Base-by-base conservation (phyloP, 768 basidiomycete species). In the Clathrus columnatus region DNA sequence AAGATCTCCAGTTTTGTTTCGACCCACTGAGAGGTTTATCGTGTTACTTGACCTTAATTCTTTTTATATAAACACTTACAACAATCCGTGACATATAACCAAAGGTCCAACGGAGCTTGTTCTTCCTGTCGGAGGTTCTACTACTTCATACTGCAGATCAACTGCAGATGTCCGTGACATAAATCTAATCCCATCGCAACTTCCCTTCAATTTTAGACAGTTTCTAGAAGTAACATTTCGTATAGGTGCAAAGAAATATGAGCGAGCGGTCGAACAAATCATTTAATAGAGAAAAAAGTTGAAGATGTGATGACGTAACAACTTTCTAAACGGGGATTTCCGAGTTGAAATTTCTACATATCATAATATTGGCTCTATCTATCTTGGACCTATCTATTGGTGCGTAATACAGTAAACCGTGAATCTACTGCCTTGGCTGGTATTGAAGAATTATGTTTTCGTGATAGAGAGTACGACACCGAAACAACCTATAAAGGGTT, bases 1-100 rank as follows among this genome's bases (percentile, higher is more conserved):
- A 73, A 0, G 88, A 87, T 5, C 78, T 72, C 90, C 91, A 96
- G 65, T 95, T 95, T 57, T 91, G 80, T 65, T 93, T 92, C 36
- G 85, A 90, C 0, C 91, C 91, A 61, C 89, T 92, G 61, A 27
- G 29, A 26, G 46, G 46, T 36, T 41, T 21, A 53, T 32, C 20
- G 41, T n/a, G 27, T 6, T 48, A 51, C 23, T 11, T 27, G 14
- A 7, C 26, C 7, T 11, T 47, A 54, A 30, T 29, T 58, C 61
- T 43, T 29, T 18, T 59, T 60, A 28, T 6, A 11, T 23, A 41
- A 27, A 24, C 7, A 61, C 80, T 63, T 57, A 83, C 83, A 85
- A 80, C 54, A 85, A 69, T 2, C 83, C 83, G 62, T 85, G 83
- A 11, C 84, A 69, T 44, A 85, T 81, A 7, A 84, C 65, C 41